Conservation (phyloP, 139 green algal species). For the Ettlia oleoabundans region DNA sequence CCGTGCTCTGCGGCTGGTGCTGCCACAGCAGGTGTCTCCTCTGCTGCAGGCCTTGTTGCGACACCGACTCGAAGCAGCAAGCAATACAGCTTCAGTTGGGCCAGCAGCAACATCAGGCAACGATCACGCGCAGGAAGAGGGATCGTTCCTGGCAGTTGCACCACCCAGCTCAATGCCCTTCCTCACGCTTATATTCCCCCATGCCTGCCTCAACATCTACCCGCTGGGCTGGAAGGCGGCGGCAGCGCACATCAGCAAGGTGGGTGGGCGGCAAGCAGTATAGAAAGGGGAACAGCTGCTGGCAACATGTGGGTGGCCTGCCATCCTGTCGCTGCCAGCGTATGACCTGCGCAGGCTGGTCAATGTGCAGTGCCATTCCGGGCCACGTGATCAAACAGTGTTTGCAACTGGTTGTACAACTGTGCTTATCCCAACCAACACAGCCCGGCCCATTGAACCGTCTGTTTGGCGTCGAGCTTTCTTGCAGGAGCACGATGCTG, state of each 20-base stretch:
- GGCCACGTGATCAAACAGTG: too few relatives aligned
- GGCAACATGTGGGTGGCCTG: too few relatives aligned
- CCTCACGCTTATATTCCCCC: conserved; percentile 2
- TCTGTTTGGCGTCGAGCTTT: not conserved
- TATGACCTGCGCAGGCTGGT: too few relatives aligned
- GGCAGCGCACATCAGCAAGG: conserved; percentile 6
- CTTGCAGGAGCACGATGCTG: conserved; percentile 8
- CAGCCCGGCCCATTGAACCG: not conserved
- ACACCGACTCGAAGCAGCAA: too few relatives aligned
- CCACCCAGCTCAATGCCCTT: not conserved
- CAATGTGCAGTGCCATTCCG: too few relatives aligned
- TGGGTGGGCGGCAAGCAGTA: not conserved
- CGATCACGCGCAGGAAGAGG: not conserved
- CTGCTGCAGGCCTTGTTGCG: too few relatives aligned
- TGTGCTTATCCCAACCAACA: too few relatives aligned
- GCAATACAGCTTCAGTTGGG: too few relatives aligned
- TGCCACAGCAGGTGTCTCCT: not conserved
- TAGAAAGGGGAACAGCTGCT: too few relatives aligned
- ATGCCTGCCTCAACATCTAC: conserved; percentile 16
- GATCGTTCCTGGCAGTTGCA: not conserved
- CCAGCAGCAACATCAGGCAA: too few relatives aligned
- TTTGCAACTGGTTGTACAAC: not conserved
- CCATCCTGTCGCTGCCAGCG: too few relatives aligned
- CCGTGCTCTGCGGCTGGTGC: conserved; percentile 6
- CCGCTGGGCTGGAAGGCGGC: conserved; percentile 5